Evolutionary conservation across 768 basidiomycete species (phyloP).

Genomic region (Russula sp.): DNA sequence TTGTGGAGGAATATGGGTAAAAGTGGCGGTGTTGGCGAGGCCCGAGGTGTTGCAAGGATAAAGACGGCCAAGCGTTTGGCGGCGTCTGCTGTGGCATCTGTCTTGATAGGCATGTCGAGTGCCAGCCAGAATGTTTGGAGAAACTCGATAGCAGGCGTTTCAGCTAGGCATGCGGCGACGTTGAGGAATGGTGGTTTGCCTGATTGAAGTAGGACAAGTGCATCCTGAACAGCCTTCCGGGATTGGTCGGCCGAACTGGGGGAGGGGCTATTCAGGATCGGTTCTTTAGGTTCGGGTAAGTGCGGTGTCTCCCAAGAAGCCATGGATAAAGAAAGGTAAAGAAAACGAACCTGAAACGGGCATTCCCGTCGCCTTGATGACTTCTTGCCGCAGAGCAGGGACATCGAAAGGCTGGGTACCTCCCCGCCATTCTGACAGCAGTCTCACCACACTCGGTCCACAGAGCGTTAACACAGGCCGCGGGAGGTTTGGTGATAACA

Average conservation of each 20-base stretch:
- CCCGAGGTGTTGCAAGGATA: conserved; percentile 60
- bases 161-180: conserved; percentile 60
- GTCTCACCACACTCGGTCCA: conserved; percentile 51
- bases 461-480: conserved; percentile 63
- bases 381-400: conserved; percentile 41
- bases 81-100: conserved; percentile 55
- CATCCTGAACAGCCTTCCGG: conserved; percentile 53
- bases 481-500: conserved; percentile 65
- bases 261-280: conserved; percentile 1
- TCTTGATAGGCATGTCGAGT: conserved; percentile 49
- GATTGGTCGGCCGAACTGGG: conserved; percentile 51
- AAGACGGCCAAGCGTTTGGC: conserved; percentile 66
- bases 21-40: conserved; percentile 53
- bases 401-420: conserved; percentile 39
- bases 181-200: conserved; percentile 66
- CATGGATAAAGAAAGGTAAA: not conserved
- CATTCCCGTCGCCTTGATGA: conserved; percentile 41
- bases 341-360: conserved; percentile 40
- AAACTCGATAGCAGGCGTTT: conserved; percentile 57
- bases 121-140: conserved; percentile 69
- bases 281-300: conserved; percentile 10
- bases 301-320: not conserved
- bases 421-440: conserved; percentile 42
- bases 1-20: conserved; percentile 71
- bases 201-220: conserved; percentile 54